Conservation (phyloP, 495 filamentous ascomycete species). For the Tricharina praecox region DNA sequence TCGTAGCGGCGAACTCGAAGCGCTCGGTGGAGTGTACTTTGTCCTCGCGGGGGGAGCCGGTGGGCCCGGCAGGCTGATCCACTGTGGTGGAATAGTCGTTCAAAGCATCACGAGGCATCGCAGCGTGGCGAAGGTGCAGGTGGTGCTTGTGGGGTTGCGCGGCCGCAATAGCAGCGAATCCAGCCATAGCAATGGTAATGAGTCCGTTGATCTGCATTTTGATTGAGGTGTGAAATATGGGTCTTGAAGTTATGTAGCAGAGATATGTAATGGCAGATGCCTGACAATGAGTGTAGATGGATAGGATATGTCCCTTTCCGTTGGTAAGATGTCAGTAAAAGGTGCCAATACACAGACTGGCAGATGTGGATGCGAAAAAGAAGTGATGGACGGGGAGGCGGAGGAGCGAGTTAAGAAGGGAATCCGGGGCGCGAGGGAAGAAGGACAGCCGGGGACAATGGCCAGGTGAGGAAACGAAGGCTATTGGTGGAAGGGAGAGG, state of each 20-base stretch:
- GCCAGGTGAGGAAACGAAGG: too few species aligned
- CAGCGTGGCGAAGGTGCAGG: constrained; percentile 10
- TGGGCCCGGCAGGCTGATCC: not conserved
- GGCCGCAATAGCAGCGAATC: constrained; percentile 8
- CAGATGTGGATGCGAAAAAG: not conserved
- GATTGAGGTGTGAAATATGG: too few species aligned
- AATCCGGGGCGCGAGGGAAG: not conserved
- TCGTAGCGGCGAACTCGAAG: not conserved
- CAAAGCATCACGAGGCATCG: not conserved
- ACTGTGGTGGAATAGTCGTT: constrained; percentile 10
- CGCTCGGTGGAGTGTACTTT: not conserved
- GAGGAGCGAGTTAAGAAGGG: not conserved
- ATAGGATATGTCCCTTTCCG: not conserved
- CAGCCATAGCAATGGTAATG: constrained; percentile 17
- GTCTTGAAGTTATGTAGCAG: too few species aligned
- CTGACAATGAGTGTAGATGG: not conserved
- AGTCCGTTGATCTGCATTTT: constrained; percentile 19
- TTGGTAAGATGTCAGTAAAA: not conserved
- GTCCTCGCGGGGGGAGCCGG: not conserved
- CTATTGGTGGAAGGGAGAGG: too few species aligned
- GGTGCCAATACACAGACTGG: too few species aligned
- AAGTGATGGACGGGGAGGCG: not conserved
- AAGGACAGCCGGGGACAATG: too few species aligned
- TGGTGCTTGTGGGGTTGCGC: constrained; percentile 19
- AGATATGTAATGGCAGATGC: too few species aligned